Base-by-base conservation (phyloP, 805 yeast species). In the Starmerella davenportii region DNA sequence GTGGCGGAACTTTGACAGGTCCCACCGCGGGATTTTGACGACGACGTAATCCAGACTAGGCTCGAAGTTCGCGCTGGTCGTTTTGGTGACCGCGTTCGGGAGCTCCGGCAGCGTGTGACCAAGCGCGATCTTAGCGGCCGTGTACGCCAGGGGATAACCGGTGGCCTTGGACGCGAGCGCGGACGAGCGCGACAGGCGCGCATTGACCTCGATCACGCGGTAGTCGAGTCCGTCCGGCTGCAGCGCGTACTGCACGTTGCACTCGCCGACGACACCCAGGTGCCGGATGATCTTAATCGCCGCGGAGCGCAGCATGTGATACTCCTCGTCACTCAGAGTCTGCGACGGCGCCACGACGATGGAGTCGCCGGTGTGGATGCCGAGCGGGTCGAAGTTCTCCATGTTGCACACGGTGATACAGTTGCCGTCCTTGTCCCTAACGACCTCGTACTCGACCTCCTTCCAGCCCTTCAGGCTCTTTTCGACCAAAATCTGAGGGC, bases 261-360 rank as follows among this genome's bases (percentile, higher is more conserved):
- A 87, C 65, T 87, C 98, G 62, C 98, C 98, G 51, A 87, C 95
- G 48, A 87, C 98, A 58, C 98, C 98, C 56, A 87, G 69, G 57
- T 87, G 98, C 62, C 96, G 81, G 54, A 87, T 87, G 55, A 87
- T 82, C 64, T 90, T 90, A 60, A 90, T 82, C 41, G 98, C 98
- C 40, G 98, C 93, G 36, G 92, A 69, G 66, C 98, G 77, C 54
- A 87, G 74, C 98, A 87, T 90, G 64, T 87, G 93, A 64, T 81
- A 87, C 58, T 87, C 98, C 59, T 85, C 93, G 61, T 87, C 98
- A 29, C 94, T 79, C 53, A 87, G 66, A 30, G 98, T 87, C 64
- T 87, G 98, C 32, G 95, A 84, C 36, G 98, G 98, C 39, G 98
- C 98, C 55, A 90, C 95, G 36, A 87, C 98, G 53, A 87, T 90